Percentiles rank a stretch among this genome's conserved stretches.
phyloP scores from a whole-genome alignment of 2,329 filamentous ascomycete genomes.

The Trichophyton rubrum region DNA sequence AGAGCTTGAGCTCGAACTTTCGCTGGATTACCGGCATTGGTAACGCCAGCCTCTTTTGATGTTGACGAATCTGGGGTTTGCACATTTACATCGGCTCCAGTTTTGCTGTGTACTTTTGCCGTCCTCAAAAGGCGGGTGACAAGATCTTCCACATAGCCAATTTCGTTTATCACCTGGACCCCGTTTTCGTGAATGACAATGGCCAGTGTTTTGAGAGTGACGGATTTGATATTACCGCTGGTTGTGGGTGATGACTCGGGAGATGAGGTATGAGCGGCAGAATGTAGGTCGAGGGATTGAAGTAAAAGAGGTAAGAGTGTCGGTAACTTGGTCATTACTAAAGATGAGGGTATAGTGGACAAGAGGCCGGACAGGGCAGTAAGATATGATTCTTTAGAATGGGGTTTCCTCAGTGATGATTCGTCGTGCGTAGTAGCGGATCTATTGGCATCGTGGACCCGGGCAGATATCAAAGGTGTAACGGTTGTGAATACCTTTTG shows the following conservation, averaged over 20 bases:
- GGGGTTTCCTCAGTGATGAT: neutral
- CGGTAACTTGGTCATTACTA: conserved; percentile 47
- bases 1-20: conserved; percentile 26
- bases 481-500: conserved; percentile 51
- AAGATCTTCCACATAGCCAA: conserved; percentile 46
- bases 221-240: conserved; percentile 44
- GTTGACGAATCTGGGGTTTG: neutral
- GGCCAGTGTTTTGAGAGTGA: conserved; percentile 47
- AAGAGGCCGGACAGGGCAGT: conserved; percentile 52
- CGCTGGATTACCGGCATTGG: conserved; percentile 16
- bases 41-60: conserved; percentile 5
- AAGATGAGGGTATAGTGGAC: conserved; percentile 45
- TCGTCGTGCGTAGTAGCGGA: conserved; percentile 13
- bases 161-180: conserved; percentile 35
- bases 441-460: conserved; percentile 36
- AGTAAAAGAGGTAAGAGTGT: conserved; percentile 49
- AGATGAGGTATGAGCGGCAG: conserved; percentile 14
- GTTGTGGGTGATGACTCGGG: conserved; percentile 20
- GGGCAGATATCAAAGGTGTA: conserved; percentile 43
- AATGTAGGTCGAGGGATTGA: conserved; percentile 47
- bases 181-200: conserved; percentile 48
- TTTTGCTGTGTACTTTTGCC: conserved; percentile 17
- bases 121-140: conserved; percentile 45
- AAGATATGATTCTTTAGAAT: conserved; percentile 47
- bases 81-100: neutral